Base-by-base conservation (phyloP, 371 early-diverging fungal species). In the Mucor sp. region DNA sequence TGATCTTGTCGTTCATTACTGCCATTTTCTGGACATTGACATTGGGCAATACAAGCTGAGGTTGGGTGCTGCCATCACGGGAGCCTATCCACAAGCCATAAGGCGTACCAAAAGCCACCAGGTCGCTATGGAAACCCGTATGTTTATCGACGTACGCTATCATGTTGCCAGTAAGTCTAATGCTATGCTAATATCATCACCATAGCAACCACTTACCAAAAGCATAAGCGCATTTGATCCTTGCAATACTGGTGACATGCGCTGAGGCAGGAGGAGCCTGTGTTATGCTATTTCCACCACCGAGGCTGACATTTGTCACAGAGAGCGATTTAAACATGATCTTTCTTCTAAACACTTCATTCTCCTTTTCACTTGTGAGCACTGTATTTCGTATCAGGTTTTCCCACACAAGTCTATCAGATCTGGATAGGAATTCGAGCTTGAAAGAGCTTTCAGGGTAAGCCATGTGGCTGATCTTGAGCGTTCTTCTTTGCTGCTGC, bases 71-170 rank as follows among this genome's bases (percentile, higher is more conserved):
- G 2, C 63, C 70, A 19, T 75, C 74, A 8, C 57, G 39, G 8
- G 70, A 63, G 1, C 70, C 74, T 4, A 75, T 58, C 74, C 72
- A 80, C 12, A 80, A 21, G 2, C 80, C 78, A 32, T 47, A 37
- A 39, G 69, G 73, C 0, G 78, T 75, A 1, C 80, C 72, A 33
- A 68, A 19, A 3, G 25, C 59, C 6, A 72, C 39, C 7, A 67
- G 41, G 4, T 61, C 12, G 47, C 37, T 44, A 17, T 39, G 43
- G 28, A 21, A 15, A 6, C 19, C 65, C 14, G 17, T 32, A 5
- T 14, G 27, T 37, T 30, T 33, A 4, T 61, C 30, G 19, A 12
- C 33, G 30, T 61, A 53, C 8, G 28, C 60, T 48, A 48, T 35
- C 2, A 12, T 35, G 3, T 35, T 12, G 37, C 37, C 4, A 1